Base-by-base conservation (phyloP, 78 protist species). In the Anaeramoeba flamelloides region DNA sequence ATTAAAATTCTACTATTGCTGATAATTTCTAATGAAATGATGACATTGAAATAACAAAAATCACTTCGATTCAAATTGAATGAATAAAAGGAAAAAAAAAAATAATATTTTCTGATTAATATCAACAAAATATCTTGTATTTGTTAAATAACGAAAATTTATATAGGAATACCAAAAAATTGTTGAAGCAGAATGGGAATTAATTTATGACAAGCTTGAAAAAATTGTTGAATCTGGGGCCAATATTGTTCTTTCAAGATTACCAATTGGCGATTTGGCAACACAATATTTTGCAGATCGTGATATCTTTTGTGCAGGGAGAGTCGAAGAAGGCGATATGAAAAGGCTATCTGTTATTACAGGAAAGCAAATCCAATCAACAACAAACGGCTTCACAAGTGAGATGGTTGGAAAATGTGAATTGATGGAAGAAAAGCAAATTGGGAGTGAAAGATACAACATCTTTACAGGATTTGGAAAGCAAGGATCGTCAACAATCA, bases 261-360 rank as follows among this genome's bases (percentile, higher is more conserved):
- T 95, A 37, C 91, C 99, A 40, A 96, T 98, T 77, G 99, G 99
- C 37, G 99, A 98, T 79, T 89, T 98, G n/a, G 99, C 99, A 33
- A 98, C 99, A 36, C 99, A 98, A 87, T 98, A 87, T 88, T 98
- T 98, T 81, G 99, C 99, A 38, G 99, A 96, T 83, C 84, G 97
- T 12, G 91, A 85, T 76, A 78, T 98, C 38, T 98, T 98, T 88
- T 97, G 99, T 83, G 99, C 99, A 8, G 99, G 99, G 32, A 93
- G 99, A 38, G 99, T 98, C 22, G 76, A 92, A 31, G 91, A 86
- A 1, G 99, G 84, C 74, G 99, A 96, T 84, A 33, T 96, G 36
- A 36, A 77, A 37, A 91, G 98, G 41, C 94, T 95, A 36, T 41
- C 77, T 40, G 80, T 77, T 77, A 92, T 96, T 8, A 85, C 91